These are phyloP conservation scores for Russula brevipes DNA, from an alignment of 768 basidiomycete genomes.

Conservation along the genomic window DNA sequence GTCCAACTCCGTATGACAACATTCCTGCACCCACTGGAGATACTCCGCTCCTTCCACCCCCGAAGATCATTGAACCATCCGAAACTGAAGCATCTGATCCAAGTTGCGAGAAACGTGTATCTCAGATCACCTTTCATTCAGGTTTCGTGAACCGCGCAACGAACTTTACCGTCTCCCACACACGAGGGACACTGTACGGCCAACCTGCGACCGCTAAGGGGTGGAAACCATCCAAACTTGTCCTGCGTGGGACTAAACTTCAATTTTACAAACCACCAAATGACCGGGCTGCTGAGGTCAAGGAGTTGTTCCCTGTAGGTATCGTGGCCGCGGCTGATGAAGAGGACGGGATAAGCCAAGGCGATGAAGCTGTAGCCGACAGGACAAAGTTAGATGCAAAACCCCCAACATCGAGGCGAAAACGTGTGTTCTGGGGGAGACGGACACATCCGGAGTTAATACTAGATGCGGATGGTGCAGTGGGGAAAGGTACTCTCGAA, in stretches of 20 bases:
- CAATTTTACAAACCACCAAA: conserved; percentile 82
- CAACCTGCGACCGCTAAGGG: conserved; percentile 42
- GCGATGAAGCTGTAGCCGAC: conserved; percentile 28
- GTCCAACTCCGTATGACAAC: conserved; percentile 22
- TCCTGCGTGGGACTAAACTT: conserved; percentile 78
- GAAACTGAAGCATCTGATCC: conserved; percentile 31
- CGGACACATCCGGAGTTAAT: conserved; percentile 67
- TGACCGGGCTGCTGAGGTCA: conserved; percentile 58
- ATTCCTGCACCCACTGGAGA: conserved; percentile 25
- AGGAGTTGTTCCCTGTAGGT: conserved; percentile 67
- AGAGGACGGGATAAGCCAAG: conserved; percentile 37
- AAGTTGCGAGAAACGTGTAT: conserved; percentile 49
- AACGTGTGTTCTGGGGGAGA: conserved; percentile 73
- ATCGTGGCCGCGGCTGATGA: conserved; percentile 52
- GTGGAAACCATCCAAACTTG: conserved; percentile 85
- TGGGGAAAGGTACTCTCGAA: conserved; percentile 68
- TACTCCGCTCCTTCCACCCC: conserved; percentile 46
- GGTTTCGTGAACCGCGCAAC: conserved; percentile 72
- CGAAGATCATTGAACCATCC: conserved; percentile 39
- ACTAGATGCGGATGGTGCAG: conserved; percentile 34
- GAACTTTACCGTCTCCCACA: conserved; percentile 39
- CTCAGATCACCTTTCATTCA: conserved; percentile 71
- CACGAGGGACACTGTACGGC: conserved; percentile 29
- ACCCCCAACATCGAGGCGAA: conserved; percentile 41
- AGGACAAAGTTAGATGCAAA: conserved; percentile 36